These are phyloP conservation scores for Juncus effusus DNA, from an alignment of 176 grass and related monocot species.

Conservation along the genomic window DNA sequence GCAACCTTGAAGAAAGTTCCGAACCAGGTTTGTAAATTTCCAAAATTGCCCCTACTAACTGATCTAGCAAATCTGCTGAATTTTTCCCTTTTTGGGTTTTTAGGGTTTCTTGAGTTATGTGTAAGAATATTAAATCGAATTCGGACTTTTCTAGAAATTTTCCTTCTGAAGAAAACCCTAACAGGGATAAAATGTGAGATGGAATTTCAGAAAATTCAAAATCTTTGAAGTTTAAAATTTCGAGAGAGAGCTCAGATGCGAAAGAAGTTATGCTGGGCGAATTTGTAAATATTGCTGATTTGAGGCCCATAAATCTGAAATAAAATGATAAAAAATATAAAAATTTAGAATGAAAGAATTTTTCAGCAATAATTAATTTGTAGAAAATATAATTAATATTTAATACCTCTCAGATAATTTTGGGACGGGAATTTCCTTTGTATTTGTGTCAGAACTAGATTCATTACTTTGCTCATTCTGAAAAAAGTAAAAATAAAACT, in stretches of 20 bases:
- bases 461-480: constrained; percentile 37
- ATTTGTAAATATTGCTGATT: constrained; percentile 63
- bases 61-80: constrained; percentile 52
- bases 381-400: not conserved
- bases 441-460: constrained; percentile 28
- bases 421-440: constrained; percentile 29
- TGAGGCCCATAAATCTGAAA: constrained; percentile 80
- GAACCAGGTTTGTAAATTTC: constrained; percentile 45
- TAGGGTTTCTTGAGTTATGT: constrained; percentile 48
- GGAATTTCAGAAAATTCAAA: constrained; percentile 27
- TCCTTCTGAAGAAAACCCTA: constrained; percentile 50
- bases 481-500: not conserved
- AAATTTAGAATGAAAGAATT: constrained; percentile 2
- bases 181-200: constrained; percentile 30
- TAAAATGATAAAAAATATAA: not conserved
- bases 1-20: constrained; percentile 48
- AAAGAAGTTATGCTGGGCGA: constrained; percentile 47
- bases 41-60: constrained; percentile 55
- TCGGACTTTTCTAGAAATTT: constrained; percentile 55
- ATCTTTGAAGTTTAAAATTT: constrained; percentile 42
- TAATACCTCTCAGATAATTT: constrained; percentile 74
- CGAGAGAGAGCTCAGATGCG: constrained; percentile 44
- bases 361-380: not conserved
- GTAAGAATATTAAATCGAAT: constrained; percentile 74
- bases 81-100: constrained; percentile 43